These are phyloP conservation scores for Solanum paucissectum DNA, from an alignment of 257 asterid genomes.

Conservation along the genomic window DNA sequence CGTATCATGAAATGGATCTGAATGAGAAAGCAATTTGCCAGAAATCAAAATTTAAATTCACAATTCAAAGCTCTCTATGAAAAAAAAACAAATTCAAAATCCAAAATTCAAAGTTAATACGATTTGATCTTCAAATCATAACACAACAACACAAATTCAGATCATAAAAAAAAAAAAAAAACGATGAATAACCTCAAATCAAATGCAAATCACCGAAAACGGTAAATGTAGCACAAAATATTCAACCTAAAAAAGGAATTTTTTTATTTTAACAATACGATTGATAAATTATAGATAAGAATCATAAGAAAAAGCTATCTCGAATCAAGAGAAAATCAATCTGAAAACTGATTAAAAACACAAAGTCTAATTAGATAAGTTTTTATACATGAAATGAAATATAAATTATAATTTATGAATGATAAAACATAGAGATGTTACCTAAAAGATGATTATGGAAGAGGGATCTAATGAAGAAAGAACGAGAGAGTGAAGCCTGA, in stretches of 20 bases:
- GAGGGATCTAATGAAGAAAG: neutral
- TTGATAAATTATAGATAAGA: neutral
- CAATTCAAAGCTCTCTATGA: neutral
- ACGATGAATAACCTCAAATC: neutral
- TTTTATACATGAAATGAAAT: neutral
- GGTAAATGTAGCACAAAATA: neutral
- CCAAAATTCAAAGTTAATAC: neutral
- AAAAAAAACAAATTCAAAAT: neutral
- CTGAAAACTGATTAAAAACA: neutral
- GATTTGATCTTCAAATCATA: neutral
- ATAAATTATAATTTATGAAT: neutral
- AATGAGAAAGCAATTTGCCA: neutral
- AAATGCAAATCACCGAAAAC: neutral
- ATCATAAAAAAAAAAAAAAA: neutral
- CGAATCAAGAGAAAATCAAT: neutral
- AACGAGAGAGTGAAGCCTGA: neutral
- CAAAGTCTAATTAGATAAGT: neutral
- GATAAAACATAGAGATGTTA: neutral
- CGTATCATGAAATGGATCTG: neutral
- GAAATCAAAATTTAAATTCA: neutral
- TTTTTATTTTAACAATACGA: neutral
- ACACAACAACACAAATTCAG: neutral
- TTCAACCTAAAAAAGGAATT: neutral
- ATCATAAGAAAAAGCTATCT: neutral
- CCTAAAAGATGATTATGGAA: neutral